phyloP scores from a whole-genome alignment of 305 asterid species.

The Lippia alba region DNA sequence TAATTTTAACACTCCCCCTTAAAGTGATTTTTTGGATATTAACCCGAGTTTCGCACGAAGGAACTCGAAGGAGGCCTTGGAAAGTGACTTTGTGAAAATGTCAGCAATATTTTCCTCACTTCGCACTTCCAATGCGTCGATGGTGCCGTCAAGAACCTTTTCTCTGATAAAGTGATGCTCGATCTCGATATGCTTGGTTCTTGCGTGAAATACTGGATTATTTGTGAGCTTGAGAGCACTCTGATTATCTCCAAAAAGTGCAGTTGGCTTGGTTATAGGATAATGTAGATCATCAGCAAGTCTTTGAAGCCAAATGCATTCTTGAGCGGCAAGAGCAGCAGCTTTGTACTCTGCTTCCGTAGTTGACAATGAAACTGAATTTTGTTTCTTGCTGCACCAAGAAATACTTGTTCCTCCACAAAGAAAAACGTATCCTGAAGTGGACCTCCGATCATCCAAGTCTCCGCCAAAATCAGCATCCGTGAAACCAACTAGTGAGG shows the following conservation, averaged over 20 bases:
- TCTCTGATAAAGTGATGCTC: constrained; percentile 22
- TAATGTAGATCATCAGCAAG: background rate
- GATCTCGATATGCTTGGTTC: constrained; percentile 18
- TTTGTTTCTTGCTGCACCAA: background rate
- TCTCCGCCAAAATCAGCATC: background rate
- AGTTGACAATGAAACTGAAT: constrained; percentile 4
- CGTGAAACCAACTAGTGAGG: background rate
- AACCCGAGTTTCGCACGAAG: background rate
- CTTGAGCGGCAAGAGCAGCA: background rate
- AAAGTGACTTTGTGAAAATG: constrained; percentile 17
- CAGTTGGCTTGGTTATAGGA: background rate
- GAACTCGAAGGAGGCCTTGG: background rate
- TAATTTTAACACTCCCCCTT: background rate
- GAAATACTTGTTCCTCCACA: background rate
- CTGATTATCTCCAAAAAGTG: constrained; percentile 19
- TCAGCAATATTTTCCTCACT: constrained; percentile 13
- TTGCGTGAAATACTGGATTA: constrained; percentile 10
- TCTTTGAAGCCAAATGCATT: constrained; percentile 1
- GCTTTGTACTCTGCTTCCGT: constrained; percentile 6
- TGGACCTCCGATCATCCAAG: background rate
- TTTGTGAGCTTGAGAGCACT: background rate
- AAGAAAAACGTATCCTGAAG: background rate
- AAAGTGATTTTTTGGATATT: background rate
- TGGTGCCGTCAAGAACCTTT: constrained; percentile 6
- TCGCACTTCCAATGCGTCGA: background rate